Conservation (phyloP, 1,284 basidiomycete genomes). For the Malassezia arunalokei region DNA sequence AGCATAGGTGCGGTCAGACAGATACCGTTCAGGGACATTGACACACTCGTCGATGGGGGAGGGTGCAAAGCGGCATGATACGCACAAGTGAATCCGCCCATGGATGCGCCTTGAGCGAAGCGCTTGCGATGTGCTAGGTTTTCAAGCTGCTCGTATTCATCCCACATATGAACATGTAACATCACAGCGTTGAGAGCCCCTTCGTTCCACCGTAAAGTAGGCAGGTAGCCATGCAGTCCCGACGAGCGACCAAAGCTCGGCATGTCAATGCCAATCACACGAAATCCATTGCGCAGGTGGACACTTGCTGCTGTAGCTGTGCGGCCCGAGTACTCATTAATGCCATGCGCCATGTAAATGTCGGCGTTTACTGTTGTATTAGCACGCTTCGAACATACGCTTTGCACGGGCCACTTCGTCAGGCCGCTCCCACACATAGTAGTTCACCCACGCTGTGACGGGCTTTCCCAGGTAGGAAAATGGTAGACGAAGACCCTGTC, state of each 20-base stretch:
- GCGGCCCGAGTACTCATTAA: constrained; percentile 36
- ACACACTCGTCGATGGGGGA: constrained; percentile 18
- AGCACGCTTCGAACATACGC: constrained; percentile 1
- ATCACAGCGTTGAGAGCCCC: constrained; percentile 50
- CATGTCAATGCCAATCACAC: constrained; percentile 50
- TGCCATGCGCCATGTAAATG: constrained; percentile 37
- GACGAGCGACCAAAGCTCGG: constrained; percentile 48
- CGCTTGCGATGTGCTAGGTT: constrained; percentile 27
- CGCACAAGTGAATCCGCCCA: constrained; percentile 47
- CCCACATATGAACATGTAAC: constrained; percentile 45
- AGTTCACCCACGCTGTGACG: constrained; percentile 24
- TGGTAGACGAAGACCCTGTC: constrained; percentile 5
- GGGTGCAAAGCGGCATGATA: constrained; percentile 43
- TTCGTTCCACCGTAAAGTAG: constrained; percentile 47
- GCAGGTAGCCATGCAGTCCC: constrained; percentile 49
- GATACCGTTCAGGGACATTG: constrained; percentile 42
- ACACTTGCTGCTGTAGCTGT: constrained; percentile 46
- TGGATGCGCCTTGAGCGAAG: constrained; percentile 47
- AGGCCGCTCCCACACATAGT: constrained; percentile 35
- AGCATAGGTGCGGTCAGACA: constrained; percentile 49
- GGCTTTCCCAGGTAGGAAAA: constrained; percentile 7
- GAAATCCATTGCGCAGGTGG: constrained; percentile 49
- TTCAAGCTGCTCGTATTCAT: constrained; percentile 17
- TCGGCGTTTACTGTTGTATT: constrained; percentile 21
- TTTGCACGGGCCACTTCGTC: constrained; percentile 19